phyloP scores from a whole-genome alignment of 495 filamentous ascomycete species.

The Xylaria intraflava region DNA sequence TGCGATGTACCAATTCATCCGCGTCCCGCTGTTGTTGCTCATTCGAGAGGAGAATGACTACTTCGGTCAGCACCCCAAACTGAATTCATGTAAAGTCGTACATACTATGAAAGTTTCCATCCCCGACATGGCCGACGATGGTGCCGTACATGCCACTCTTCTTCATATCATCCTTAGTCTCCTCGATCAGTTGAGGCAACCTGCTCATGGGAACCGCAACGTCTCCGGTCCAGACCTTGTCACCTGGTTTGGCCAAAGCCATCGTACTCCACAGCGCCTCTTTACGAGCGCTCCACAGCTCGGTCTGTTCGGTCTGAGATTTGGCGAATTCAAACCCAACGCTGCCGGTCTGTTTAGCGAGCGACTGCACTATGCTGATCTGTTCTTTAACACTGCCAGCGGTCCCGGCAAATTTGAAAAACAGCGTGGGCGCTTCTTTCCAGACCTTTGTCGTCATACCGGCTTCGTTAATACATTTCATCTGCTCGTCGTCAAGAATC shows the following conservation, averaged over 20 bases:
- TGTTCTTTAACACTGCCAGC: constrained; percentile 73
- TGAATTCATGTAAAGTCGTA: not conserved
- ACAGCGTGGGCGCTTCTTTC: constrained; percentile 77
- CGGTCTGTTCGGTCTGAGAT: constrained; percentile 58
- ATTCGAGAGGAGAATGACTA: constrained; percentile 67
- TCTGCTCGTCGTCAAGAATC: constrained; percentile 88
- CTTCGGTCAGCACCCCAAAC: constrained; percentile 11
- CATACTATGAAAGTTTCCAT: constrained; percentile 76
- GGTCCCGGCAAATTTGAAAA: constrained; percentile 92
- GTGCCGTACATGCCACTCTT: constrained; percentile 59
- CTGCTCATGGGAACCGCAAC: constrained; percentile 73
- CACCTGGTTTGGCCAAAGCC: constrained; percentile 48
- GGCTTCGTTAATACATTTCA: constrained; percentile 81
- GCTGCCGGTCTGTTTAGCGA: constrained; percentile 57
- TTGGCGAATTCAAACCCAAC: constrained; percentile 74
- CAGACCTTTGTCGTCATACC: constrained; percentile 66
- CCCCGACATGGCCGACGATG: constrained; percentile 78
- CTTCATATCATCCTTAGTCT: constrained; percentile 66
- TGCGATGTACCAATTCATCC: constrained; percentile 67
- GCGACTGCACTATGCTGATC: constrained; percentile 59
- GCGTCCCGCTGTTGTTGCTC: constrained; percentile 56
- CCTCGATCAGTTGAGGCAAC: constrained; percentile 68
- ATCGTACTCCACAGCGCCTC: constrained; percentile 74
- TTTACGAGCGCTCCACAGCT: constrained; percentile 84
- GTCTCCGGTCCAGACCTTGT: constrained; percentile 77